Evolutionary conservation across 2,329 filamentous ascomycete species (phyloP).

Genomic region (Scedosporium boydii): DNA sequence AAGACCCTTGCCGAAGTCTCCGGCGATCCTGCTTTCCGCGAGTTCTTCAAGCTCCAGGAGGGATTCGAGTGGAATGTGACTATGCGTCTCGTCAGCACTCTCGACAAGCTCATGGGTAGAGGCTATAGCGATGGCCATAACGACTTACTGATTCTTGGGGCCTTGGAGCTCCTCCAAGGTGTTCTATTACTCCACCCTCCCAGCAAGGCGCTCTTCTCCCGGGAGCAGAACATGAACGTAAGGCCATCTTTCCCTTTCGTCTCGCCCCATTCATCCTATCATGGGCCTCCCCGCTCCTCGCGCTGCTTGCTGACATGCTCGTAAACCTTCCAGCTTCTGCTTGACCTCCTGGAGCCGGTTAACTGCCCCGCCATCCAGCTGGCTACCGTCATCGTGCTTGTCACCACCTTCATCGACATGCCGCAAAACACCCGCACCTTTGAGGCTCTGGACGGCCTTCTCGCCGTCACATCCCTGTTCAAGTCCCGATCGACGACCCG

Average conservation of each 20-base stretch:
- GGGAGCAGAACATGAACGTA: constrained; percentile 92
- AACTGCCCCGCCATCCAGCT: constrained; percentile 91
- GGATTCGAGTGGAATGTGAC: constrained; percentile 98
- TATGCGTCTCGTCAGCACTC: constrained; percentile 71
- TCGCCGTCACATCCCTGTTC: constrained; percentile 88
- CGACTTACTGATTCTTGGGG: constrained; percentile 78
- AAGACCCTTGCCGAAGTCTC: constrained; percentile 63
- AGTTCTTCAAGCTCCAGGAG: constrained; percentile 95
- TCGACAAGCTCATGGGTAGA: constrained; percentile 79
- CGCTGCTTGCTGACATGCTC: too few relatives aligned
- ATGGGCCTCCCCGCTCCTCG: neutral
- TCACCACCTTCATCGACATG: constrained; percentile 76
- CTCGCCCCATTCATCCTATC: neutral
- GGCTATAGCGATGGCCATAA: constrained; percentile 66
- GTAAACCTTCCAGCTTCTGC: constrained; percentile 52
- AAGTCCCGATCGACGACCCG: constrained; percentile 76
- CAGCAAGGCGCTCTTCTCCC: constrained; percentile 75
- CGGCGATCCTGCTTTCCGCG: constrained; percentile 79
- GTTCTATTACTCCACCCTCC: constrained; percentile 81
- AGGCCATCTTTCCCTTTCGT: constrained; percentile 16
- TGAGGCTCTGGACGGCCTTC: constrained; percentile 80
- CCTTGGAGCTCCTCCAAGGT: constrained; percentile 83
- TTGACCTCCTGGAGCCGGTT: constrained; percentile 86
- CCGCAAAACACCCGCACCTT: constrained; percentile 87
- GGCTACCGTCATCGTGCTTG: constrained; percentile 79